Conservation (phyloP, 2,329 filamentous ascomycete genomes). For the Hypoxylon sp. region DNA sequence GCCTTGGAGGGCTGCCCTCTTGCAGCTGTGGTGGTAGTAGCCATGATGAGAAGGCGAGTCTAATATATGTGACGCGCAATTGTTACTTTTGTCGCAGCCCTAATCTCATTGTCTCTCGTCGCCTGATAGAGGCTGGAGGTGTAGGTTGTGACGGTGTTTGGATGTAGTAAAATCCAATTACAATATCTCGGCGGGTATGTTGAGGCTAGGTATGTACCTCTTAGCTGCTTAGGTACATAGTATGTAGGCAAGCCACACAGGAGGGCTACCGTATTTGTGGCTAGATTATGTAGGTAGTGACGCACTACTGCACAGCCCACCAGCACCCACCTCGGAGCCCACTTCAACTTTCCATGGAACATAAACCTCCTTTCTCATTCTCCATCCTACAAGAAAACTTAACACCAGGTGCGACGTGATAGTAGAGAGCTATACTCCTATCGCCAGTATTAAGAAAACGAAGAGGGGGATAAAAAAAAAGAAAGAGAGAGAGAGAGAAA, state of each 20-base stretch:
- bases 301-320: constrained; percentile 16
- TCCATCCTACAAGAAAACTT: constrained; percentile 6
- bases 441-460: constrained; percentile 60
- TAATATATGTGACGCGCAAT: constrained; percentile 2
- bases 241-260: neutral
- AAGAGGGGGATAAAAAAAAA: neutral
- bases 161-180: constrained; percentile 5
- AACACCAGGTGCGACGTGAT: constrained; percentile 65
- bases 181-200: constrained; percentile 1
- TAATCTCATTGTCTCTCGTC: constrained; percentile 3
- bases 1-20: constrained; percentile 52
- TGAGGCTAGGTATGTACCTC: neutral
- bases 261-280: too few relatives aligned
- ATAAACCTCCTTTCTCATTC: constrained; percentile 9
- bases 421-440: constrained; percentile 99
- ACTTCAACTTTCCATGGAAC: neutral
- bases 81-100: constrained; percentile 3
- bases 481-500: neutral
- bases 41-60: constrained; percentile 51
- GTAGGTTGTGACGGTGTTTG: constrained; percentile 10
- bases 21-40: constrained; percentile 50
- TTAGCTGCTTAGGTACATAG: too few relatives aligned
- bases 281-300: constrained; percentile 18
- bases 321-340: constrained; percentile 1
- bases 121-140: neutral